Percentiles rank a stretch among this genome's conserved stretches.
These are phyloP conservation scores for Brassica balearica DNA, from an alignment of 441 rosid genomes.

Conservation along the genomic window DNA sequence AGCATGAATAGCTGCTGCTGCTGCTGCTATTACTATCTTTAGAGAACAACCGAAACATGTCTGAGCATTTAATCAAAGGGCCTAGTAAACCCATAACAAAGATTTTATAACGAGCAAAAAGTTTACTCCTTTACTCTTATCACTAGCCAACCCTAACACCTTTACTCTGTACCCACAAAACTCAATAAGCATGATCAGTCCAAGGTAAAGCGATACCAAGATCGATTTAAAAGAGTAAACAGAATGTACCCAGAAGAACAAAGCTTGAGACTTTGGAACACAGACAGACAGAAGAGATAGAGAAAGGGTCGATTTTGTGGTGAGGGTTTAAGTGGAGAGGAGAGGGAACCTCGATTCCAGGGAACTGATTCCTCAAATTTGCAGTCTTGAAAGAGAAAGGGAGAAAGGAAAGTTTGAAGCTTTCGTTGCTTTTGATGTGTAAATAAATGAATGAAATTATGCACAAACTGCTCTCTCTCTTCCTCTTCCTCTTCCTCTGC, in stretches of 20 bases:
- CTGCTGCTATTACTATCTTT: background rate
- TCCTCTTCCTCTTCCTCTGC: background rate
- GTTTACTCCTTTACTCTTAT: slow-evolving; percentile 10
- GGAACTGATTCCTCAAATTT: slow-evolving; percentile 36
- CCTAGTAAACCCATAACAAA: background rate
- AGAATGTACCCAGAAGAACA: slow-evolving; percentile 15
- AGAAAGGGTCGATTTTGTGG: slow-evolving; percentile 29
- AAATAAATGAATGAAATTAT: background rate
- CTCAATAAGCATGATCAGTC: slow-evolving; percentile 6
- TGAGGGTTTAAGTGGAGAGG: slow-evolving; percentile 24
- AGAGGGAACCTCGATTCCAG: slow-evolving; percentile 40
- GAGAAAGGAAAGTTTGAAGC: slow-evolving; percentile 45
- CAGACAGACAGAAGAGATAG: slow-evolving; percentile 11
- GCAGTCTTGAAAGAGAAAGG: slow-evolving; percentile 40
- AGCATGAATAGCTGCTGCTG: background rate
- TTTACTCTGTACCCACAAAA: background rate
- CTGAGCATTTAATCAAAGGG: slow-evolving; percentile 8
- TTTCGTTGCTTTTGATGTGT: slow-evolving; percentile 43
- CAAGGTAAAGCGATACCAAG: slow-evolving; percentile 9
- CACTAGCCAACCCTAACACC: slow-evolving; percentile 31
- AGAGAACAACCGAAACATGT: background rate
- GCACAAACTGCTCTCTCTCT: slow-evolving; percentile 20
- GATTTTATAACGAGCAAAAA: slow-evolving; percentile 18
- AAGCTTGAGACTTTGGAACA: slow-evolving; percentile 18
- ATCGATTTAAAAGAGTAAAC: background rate